These are phyloP conservation scores for Magnaporthiopsis poae DNA, from an alignment of 2,329 filamentous ascomycete genomes.

Conservation along the genomic window DNA sequence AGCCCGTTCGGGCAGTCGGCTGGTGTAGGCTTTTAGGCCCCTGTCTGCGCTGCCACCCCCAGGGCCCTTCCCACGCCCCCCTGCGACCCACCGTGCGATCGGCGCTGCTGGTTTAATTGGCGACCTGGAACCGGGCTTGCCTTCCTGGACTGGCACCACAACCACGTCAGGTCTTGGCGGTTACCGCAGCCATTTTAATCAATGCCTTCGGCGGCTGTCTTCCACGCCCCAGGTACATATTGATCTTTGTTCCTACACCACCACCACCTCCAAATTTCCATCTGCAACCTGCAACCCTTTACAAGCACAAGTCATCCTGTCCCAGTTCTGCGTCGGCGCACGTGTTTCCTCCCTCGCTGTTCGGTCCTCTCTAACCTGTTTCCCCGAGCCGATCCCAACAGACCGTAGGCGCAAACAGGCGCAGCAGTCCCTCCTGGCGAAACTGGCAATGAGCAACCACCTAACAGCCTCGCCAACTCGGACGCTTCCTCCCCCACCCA, in stretches of 20 bases:
- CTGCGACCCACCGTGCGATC: not conserved
- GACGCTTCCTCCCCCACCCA: conserved; percentile 19
- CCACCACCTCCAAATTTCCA: not conserved
- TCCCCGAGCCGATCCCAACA: conserved; percentile 1
- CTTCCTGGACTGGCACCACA: not conserved
- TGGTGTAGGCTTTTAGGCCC: not conserved
- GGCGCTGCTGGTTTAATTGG: not conserved
- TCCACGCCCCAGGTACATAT: not conserved
- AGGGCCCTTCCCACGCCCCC: not conserved
- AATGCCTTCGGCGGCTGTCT: conserved; percentile 6
- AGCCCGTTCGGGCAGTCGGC: no score
- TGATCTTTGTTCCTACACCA: not conserved
- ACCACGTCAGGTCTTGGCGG: not conserved
- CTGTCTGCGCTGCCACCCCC: not conserved
- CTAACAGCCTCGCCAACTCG: conserved; percentile 24
- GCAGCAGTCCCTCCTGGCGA: conserved; percentile 19
- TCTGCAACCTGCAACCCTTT: not conserved
- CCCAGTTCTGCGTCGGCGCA: not conserved
- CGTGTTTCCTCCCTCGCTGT: not conserved
- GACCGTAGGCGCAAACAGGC: conserved; percentile 15
- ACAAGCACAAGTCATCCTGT: not conserved
- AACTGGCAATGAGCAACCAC: conserved; percentile 27
- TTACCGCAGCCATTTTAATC: not conserved
- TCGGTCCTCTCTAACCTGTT: no score
- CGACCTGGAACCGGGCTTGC: not conserved